Percentiles rank a stretch among this genome's conserved stretches.
Evolutionary conservation across 768 basidiomycete species (phyloP).

Genomic region (Naematelia encephala): DNA sequence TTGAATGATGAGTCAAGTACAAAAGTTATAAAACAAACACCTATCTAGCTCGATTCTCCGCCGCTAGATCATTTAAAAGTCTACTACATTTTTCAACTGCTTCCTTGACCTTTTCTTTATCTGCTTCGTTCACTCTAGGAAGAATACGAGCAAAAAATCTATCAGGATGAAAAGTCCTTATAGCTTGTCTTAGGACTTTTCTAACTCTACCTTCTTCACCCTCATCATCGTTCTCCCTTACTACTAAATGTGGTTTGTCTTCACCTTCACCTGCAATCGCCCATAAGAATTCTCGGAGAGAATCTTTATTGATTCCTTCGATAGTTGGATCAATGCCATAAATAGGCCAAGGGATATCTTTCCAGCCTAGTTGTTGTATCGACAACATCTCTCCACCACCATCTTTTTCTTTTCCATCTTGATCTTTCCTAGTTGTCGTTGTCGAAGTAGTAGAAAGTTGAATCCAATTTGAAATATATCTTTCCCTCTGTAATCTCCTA

Average conservation of each 20-base stretch:
- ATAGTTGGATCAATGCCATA: constrained; percentile 17
- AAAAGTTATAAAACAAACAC: neutral
- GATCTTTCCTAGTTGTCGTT: too few species aligned
- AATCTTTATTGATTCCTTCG: constrained; percentile 20
- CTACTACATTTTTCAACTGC: constrained; percentile 44
- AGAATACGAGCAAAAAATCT: constrained; percentile 45
- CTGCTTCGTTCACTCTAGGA: constrained; percentile 33
- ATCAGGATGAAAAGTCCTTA: constrained; percentile 55
- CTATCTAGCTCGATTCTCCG: constrained; percentile 5
- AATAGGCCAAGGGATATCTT: constrained; percentile 49
- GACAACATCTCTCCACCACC: constrained; percentile 17
- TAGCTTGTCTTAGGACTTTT: constrained; percentile 60
- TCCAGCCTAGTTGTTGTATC: constrained; percentile 29
- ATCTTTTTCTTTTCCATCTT: constrained; percentile 10
- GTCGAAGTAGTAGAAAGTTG: constrained; percentile 10
- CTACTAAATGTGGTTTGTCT: neutral
- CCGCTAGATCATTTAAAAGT: constrained; percentile 44
- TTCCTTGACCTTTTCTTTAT: constrained; percentile 44
- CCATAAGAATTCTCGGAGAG: constrained; percentile 34
- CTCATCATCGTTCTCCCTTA: constrained; percentile 7
- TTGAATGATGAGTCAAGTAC: too few species aligned
- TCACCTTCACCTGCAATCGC: constrained; percentile 10
- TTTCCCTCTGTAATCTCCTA: constrained; percentile 21
- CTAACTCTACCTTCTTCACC: constrained; percentile 54
- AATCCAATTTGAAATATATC: constrained; percentile 37